Evolutionary conservation across 2,329 filamentous ascomycete species (phyloP).

Genomic region (Aspergillus sp.): DNA sequence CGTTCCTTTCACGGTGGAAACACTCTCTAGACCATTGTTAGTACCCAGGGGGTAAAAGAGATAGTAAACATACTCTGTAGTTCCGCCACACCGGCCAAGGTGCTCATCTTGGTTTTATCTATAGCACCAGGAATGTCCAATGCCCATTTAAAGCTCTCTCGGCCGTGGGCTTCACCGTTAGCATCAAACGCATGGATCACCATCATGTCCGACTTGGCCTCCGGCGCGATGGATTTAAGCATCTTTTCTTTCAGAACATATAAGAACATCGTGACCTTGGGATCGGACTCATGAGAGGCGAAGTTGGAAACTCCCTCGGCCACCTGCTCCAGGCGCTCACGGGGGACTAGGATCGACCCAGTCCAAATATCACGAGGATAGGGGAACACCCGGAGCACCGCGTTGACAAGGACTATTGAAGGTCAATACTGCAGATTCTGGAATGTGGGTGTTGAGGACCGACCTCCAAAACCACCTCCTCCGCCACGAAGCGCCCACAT

Average conservation of each 20-base stretch:
- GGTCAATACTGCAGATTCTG: neutral
- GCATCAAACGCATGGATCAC: conserved; percentile 28
- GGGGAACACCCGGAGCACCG: conserved; percentile 7
- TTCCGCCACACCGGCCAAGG: neutral
- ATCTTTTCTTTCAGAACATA: conserved; percentile 12
- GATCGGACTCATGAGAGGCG: neutral
- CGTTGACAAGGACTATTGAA: conserved; percentile 1
- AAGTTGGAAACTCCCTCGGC: neutral
- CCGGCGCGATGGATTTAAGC: conserved; percentile 3
- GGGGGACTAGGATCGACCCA: conserved; percentile 13
- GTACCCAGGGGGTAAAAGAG: no score
- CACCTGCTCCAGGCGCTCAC: conserved; percentile 4
- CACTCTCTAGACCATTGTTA: neutral
- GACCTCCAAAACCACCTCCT: conserved; percentile 24
- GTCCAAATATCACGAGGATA: conserved; percentile 18
- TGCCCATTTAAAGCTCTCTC: conserved; percentile 47
- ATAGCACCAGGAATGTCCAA: conserved; percentile 12
- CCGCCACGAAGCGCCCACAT: conserved; percentile 45
- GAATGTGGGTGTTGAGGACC: neutral
- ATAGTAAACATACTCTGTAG: conserved; percentile 5
- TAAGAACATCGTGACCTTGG: conserved; percentile 14
- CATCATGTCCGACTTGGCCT: conserved; percentile 6
- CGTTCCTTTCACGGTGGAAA: conserved; percentile 7
- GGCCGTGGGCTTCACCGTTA: conserved; percentile 49
- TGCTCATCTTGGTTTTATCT: conserved; percentile 10